phyloP scores from a whole-genome alignment of 2,329 filamentous ascomycete genomes.

The Scytalidium lignicola region DNA sequence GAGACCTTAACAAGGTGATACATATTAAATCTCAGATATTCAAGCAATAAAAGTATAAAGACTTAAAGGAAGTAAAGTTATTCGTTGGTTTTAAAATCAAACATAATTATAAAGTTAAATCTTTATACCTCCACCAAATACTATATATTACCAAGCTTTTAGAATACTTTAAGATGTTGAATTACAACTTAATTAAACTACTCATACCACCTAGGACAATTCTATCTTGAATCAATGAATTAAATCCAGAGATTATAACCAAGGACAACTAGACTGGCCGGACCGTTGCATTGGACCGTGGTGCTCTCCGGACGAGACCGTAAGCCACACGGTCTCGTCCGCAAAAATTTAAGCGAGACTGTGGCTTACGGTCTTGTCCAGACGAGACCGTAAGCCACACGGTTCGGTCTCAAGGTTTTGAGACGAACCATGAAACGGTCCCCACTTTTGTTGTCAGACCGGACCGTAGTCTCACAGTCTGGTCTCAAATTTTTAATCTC shows the following conservation, averaged over 20 bases:
- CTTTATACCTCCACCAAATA: background rate
- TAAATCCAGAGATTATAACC: background rate
- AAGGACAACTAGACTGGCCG: no score
- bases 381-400: no score
- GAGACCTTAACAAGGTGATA: background rate
- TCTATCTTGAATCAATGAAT: background rate
- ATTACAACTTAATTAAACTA: background rate
- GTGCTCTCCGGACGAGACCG: no score
- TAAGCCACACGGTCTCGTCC: no score
- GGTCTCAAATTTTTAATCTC: no score
- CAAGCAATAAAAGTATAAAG: background rate
- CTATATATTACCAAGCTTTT: background rate
- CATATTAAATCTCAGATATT: background rate
- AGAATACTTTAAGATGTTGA: background rate
- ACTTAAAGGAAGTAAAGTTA: background rate
- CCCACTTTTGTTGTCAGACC: no score
- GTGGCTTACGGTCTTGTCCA: no score
- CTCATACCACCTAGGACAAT: background rate
- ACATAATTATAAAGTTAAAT: background rate
- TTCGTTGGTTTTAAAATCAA: conserved; percentile 1
- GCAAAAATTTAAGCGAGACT: no score
- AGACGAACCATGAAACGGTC: no score
- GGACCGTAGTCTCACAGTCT: no score
- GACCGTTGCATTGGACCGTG: no score
- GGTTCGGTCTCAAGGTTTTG: no score